Evolutionary conservation across 2,329 filamentous ascomycete genomes (phyloP), one percentile per base, ranked within the genome.

Genomic region (Furcasterigmium sp.): DNA sequence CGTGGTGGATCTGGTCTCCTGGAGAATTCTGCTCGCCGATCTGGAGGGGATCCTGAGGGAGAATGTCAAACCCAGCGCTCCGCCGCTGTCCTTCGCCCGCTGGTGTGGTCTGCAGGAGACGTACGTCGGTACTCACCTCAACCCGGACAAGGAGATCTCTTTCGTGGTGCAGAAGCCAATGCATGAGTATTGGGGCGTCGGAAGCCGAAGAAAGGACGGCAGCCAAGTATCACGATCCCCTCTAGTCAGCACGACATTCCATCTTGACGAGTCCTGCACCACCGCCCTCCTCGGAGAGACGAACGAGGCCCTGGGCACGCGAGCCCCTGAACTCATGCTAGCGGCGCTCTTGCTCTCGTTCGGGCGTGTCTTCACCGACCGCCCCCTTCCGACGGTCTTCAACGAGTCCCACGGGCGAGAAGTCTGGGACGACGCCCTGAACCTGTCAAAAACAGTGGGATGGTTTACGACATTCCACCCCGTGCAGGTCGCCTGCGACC

Each of bases 381-480:
- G 67, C 6, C 10, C 47, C 1, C 15, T 53, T 0, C 66, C 67
- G 2, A 47, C 57, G 2, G 49, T 71, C 2, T 69, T 64, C 52
- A 62, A 56, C 37, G 67, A 71, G 44, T 60, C 61, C 1, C 68
- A 72, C 32, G 69, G 68, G 2, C 58, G 69, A 10, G 66, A 71
- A 20, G 44, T 60, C 3, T 62, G 56, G 59, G 55, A 59, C 30
- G 32, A 52, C 5, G 8, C 15, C 8, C 49, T 65, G 8, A 62
- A 72, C 39, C 48, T 65, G 2, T 64, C 67, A 0, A 46, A 57
- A 1, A 70, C 65, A 0, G 62, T 71, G 0, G 69, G 69, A 8
- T 72, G 68, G 68, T 72, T 72, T 43, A 70, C 69, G 2, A 65
- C 65, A 0, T 53, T 70, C 10, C 58, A 53, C 25, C 68, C 67